Conservation (phyloP, 2,329 filamentous ascomycete genomes). For the Ceratocystis colombiana region DNA sequence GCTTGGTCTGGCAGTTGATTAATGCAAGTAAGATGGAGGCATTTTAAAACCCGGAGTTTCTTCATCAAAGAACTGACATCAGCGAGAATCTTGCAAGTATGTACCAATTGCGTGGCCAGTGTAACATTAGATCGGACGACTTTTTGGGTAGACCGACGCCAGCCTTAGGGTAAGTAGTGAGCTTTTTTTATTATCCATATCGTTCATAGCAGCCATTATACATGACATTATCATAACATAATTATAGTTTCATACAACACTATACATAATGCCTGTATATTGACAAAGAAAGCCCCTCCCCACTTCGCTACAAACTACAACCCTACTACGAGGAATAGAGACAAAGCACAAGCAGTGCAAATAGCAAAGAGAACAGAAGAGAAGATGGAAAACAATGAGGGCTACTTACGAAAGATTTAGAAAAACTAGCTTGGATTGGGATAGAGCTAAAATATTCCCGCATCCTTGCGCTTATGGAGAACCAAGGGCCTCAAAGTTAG, state of each 20-base stretch:
- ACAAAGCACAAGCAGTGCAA: not conserved
- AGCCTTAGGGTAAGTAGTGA: not conserved
- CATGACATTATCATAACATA: not conserved
- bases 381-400: not conserved
- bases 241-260: not conserved
- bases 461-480: constrained; percentile 12
- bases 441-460: constrained; percentile 3
- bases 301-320: not conserved
- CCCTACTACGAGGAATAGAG: not conserved
- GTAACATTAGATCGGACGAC: constrained; percentile 8
- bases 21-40: not conserved
- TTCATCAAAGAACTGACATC: not conserved
- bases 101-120: not conserved
- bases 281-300: not conserved
- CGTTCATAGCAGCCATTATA: not conserved
- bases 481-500: constrained; percentile 3
- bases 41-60: not conserved
- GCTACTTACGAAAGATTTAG: too few relatives aligned
- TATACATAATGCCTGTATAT: not conserved
- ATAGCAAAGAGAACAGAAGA: too few relatives aligned
- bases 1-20: not conserved
- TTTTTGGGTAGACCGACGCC: not conserved
- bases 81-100: not conserved
- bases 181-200: not conserved
- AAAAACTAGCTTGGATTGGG: not conserved